Percentiles rank a stretch among this genome's conserved stretches.
These are phyloP conservation scores for Coniella lustricola DNA, from an alignment of 2,329 filamentous ascomycete genomes.

Conservation along the genomic window DNA sequence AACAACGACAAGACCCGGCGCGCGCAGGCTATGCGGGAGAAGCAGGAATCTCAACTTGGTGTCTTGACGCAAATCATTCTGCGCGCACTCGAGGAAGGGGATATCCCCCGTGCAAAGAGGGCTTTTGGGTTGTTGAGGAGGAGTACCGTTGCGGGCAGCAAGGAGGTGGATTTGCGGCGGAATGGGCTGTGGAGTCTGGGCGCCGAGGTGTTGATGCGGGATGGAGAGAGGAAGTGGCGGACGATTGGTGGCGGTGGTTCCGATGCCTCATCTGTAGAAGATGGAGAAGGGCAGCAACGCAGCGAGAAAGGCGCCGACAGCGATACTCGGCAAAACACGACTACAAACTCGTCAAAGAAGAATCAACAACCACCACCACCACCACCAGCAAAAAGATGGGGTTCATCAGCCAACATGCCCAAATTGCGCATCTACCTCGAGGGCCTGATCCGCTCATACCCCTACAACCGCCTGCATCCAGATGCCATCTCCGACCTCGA, in stretches of 20 bases:
- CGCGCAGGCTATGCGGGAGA: conserved; percentile 23
- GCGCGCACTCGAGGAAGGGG: conserved; percentile 61
- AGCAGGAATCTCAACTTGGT: conserved; percentile 47
- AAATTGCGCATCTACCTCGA: conserved; percentile 61
- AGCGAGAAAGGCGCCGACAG: background rate
- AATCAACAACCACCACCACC: background rate
- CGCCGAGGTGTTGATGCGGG: conserved; percentile 72
- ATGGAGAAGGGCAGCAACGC: conserved; percentile 5
- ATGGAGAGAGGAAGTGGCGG: conserved; percentile 29
- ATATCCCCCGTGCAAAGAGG: conserved; percentile 64
- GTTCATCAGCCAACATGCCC: conserved; percentile 37
- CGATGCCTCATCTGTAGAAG: background rate
- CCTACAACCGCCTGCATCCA: conserved; percentile 57
- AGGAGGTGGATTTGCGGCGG: conserved; percentile 59
- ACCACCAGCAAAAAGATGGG: conserved; percentile 30
- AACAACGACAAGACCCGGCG: conserved; percentile 23
- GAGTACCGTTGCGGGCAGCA: conserved; percentile 38
- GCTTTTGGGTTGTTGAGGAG: conserved; percentile 69
- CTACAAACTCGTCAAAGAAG: conserved; percentile 14
- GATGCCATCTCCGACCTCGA: conserved; percentile 58
- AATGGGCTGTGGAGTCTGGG: conserved; percentile 75
- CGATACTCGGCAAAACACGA: no score
- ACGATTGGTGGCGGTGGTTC: background rate
- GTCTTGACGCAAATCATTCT: conserved; percentile 65
- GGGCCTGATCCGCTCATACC: conserved; percentile 67